phyloP scores from a whole-genome alignment of 139 green algal genomes.

The Raphidocelis subcapitata region DNA sequence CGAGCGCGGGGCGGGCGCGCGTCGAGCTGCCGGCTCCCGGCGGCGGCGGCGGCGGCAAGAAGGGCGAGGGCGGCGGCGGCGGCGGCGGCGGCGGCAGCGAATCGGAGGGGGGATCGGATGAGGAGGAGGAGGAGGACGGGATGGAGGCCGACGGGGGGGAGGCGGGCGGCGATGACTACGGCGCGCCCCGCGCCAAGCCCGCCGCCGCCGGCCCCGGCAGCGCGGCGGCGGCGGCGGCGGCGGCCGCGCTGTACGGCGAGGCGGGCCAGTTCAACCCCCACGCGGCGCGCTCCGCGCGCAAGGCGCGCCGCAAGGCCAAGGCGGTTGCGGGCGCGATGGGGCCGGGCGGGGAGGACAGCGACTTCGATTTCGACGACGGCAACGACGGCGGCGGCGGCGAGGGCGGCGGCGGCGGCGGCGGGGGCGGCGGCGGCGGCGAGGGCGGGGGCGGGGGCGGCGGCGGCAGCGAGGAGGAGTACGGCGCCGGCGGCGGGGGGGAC shows the following conservation, averaged over 20 bases:
- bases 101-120: conserved; percentile 14
- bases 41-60: conserved; percentile 8
- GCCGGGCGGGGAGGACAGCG: conserved; percentile 31
- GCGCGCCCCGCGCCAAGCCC: conserved; percentile 8
- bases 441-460: not conserved
- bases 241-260: conserved; percentile 64
- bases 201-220: conserved; percentile 19
- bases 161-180: conserved; percentile 29
- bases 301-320: conserved; percentile 53
- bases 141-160: conserved; percentile 26
- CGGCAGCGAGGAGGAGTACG: conserved; percentile 18
- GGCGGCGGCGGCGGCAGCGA: conserved; percentile 18
- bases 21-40: conserved; percentile 47
- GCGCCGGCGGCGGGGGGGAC: conserved; percentile 9
- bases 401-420: conserved; percentile 3
- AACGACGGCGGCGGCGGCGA: conserved; percentile 29
- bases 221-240: conserved; percentile 8
- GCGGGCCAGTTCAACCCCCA: conserved; percentile 85
- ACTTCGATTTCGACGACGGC: conserved; percentile 51
- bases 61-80: conserved; percentile 15
- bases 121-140: conserved; percentile 27
- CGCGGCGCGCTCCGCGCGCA: conserved; percentile 47
- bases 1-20: conserved; percentile 32
- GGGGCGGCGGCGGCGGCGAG: not conserved
- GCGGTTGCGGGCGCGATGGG: not conserved